phyloP scores from a whole-genome alignment of 2,329 filamentous ascomycete genomes.

The Lecanicillium sp. region DNA sequence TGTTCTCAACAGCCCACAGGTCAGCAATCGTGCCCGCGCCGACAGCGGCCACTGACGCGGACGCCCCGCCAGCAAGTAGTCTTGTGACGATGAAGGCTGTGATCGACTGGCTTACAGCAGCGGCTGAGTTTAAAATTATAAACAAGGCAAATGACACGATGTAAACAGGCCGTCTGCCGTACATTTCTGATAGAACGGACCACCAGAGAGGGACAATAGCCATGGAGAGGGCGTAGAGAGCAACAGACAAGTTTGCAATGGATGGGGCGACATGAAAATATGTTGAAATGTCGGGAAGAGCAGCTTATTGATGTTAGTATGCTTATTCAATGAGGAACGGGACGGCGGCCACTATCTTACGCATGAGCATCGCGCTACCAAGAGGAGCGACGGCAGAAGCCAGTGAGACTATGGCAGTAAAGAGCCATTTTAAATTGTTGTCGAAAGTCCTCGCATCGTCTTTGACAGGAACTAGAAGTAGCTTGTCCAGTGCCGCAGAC shows the following conservation, averaged over 20 bases:
- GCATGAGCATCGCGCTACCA: slow-evolving; percentile 1
- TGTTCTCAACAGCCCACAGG: slow-evolving; percentile 65
- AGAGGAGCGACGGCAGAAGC: slow-evolving; percentile 1
- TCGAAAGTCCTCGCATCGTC: background rate
- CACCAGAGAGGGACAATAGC: slow-evolving; percentile 82
- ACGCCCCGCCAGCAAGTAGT: slow-evolving; percentile 65
- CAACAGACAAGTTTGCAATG: slow-evolving; percentile 66
- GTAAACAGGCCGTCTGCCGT: slow-evolving; percentile 72
- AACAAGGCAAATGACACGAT: slow-evolving; percentile 67
- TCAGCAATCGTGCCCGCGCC: slow-evolving; percentile 79
- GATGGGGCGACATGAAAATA: slow-evolving; percentile 57
- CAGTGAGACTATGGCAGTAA: background rate
- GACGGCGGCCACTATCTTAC: background rate
- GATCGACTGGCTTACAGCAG: slow-evolving; percentile 62
- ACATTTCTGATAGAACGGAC: slow-evolving; percentile 70
- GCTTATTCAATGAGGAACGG: background rate
- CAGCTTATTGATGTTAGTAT: slow-evolving; percentile 40
- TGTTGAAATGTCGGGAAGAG: slow-evolving; percentile 54
- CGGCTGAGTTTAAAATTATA: slow-evolving; percentile 60
- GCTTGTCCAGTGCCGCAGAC: too few relatives aligned
- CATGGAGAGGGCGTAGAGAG: slow-evolving; percentile 77
- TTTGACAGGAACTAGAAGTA: background rate
- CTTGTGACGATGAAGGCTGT: slow-evolving; percentile 73
- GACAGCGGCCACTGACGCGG: slow-evolving; percentile 74
- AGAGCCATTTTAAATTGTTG: background rate